Conservation (phyloP, 495 filamentous ascomycete species). For the Aspergillus kassunensis region DNA sequence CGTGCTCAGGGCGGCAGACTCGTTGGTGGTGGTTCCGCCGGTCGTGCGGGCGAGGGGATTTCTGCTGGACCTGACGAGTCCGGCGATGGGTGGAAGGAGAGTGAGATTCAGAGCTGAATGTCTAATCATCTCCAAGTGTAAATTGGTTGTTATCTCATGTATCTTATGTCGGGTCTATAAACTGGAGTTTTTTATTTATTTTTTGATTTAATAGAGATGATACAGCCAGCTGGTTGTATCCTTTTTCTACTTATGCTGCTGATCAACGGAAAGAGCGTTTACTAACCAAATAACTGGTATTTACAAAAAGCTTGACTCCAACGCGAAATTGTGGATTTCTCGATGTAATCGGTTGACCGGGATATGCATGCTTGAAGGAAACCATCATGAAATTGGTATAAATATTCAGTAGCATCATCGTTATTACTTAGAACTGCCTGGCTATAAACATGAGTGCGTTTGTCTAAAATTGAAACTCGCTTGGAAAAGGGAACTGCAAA, state of each 20-base stretch:
- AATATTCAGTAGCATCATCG: slow-evolving; percentile 12
- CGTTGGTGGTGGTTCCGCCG: slow-evolving; percentile 46
- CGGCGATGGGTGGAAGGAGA: slow-evolving; percentile 48
- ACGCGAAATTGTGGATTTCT: no score
- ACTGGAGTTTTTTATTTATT: no score
- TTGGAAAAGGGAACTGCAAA: slow-evolving; percentile 5
- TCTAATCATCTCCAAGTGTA: background rate
- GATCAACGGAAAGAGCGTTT: no score
- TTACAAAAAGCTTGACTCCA: no score
- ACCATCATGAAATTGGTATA: background rate
- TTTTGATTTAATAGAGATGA: no score
- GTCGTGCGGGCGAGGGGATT: slow-evolving; percentile 45
- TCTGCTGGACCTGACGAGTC: slow-evolving; percentile 39
- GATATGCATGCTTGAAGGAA: no score
- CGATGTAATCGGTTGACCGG: no score
- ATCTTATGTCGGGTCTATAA: no score
- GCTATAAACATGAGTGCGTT: slow-evolving; percentile 9
- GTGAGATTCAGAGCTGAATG: slow-evolving; percentile 45
- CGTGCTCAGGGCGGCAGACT: slow-evolving; percentile 73
- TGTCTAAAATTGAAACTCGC: slow-evolving; percentile 14
- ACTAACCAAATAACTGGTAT: no score
- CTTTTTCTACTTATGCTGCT: no score
- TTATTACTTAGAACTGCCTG: slow-evolving; percentile 18
- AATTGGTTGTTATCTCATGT: no score
- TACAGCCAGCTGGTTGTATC: no score